Conservation (phyloP, 2,329 filamentous ascomycete species). For the Verticillium alfalfae region DNA sequence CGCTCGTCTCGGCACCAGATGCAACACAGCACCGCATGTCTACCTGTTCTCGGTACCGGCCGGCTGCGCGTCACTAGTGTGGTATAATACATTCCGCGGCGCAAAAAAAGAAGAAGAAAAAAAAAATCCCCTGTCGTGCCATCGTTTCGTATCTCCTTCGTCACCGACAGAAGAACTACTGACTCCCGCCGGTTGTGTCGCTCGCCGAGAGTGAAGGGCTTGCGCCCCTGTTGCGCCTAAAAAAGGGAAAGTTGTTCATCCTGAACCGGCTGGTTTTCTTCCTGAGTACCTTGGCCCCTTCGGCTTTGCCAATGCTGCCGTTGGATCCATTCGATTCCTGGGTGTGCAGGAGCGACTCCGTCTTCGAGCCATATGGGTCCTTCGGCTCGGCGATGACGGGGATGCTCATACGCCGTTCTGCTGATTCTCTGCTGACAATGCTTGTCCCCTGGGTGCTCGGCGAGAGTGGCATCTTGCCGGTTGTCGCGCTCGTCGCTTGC, state of each 20-base stretch:
- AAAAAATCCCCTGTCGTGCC: neutral
- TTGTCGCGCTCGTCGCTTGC: constrained; percentile 58
- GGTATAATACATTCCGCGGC: neutral
- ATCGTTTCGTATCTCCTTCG: neutral
- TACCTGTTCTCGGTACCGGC: neutral
- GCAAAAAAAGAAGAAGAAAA: neutral
- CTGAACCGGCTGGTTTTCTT: constrained; percentile 60
- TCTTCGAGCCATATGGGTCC: constrained; percentile 4
- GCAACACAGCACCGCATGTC: neutral
- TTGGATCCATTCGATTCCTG: constrained; percentile 11
- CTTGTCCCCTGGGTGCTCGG: constrained; percentile 62
- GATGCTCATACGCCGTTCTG: constrained; percentile 42
- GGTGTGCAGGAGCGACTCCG: constrained; percentile 4
- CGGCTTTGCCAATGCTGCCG: constrained; percentile 39
- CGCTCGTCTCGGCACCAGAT: neutral
- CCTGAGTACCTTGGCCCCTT: constrained; percentile 42
- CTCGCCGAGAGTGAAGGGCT: neutral
- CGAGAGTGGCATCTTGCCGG: constrained; percentile 58
- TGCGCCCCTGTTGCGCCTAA: constrained; percentile 42
- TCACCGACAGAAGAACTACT: neutral
- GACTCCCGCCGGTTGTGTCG: neutral
- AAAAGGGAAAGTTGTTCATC: constrained; percentile 55
- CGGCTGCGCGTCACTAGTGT: neutral
- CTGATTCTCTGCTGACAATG: constrained; percentile 55
- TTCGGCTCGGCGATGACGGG: constrained; percentile 32